These are phyloP conservation scores for Asclepias syriaca DNA, from an alignment of 257 asterid genomes.

Conservation along the genomic window DNA sequence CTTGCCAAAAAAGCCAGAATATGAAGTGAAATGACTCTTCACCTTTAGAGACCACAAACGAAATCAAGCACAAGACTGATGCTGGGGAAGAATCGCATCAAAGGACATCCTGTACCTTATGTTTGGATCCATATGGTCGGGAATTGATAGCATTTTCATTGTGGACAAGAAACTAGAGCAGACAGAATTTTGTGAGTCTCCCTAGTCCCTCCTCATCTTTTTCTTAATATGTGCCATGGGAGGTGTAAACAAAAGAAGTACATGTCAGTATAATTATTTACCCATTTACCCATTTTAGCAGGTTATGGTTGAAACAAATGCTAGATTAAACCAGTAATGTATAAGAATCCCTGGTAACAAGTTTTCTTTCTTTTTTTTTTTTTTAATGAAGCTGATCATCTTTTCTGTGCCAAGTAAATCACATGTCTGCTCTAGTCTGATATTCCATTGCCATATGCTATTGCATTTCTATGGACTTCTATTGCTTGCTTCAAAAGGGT, in stretches of 20 bases:
- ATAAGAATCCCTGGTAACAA: neutral
- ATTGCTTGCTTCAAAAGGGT: slow-evolving; percentile 19
- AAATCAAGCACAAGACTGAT: slow-evolving; percentile 1
- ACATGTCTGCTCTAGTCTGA: neutral
- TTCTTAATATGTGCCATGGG: neutral
- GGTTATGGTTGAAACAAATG: neutral
- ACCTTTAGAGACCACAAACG: slow-evolving; percentile 43
- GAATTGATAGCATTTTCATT: neutral
- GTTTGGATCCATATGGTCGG: slow-evolving; percentile 21
- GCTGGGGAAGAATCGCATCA: slow-evolving; percentile 5
- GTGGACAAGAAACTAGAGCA: neutral
- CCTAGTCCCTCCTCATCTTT: neutral
- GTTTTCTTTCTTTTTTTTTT: neutral
- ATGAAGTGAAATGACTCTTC: slow-evolving; percentile 48
- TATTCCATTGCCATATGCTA: neutral
- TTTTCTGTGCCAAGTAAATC: slow-evolving; percentile 8
- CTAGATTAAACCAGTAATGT: neutral
- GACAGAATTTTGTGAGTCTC: neutral
- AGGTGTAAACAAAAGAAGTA: neutral
- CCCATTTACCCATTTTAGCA: neutral
- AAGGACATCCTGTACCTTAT: slow-evolving; percentile 22
- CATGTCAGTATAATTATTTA: neutral
- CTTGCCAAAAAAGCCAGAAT: slow-evolving; percentile 35
- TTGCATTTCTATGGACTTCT: neutral
- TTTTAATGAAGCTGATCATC: neutral